These are phyloP conservation scores for Calocybe gangraenosa DNA, from an alignment of 768 basidiomycete genomes.

Conservation along the genomic window DNA sequence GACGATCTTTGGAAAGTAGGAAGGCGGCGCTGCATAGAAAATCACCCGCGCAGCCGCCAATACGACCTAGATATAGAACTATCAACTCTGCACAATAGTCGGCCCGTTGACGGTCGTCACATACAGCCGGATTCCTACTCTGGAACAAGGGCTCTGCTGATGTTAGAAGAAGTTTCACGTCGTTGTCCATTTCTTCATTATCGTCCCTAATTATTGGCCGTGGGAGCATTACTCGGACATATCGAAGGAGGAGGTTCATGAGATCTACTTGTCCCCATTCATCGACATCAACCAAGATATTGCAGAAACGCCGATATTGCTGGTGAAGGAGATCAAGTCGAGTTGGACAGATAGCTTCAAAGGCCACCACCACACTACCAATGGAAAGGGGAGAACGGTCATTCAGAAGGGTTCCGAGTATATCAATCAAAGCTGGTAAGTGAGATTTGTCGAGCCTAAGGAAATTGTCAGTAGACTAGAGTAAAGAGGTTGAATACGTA, in stretches of 20 bases:
- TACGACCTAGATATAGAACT: constrained; percentile 54
- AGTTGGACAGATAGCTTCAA: constrained; percentile 82
- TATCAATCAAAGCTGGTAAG: constrained; percentile 63
- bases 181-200: constrained; percentile 65
- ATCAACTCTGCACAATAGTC: neutral
- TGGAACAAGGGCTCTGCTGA: constrained; percentile 77
- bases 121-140: constrained; percentile 83
- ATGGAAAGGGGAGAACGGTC: constrained; percentile 86
- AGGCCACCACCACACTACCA: constrained; percentile 83
- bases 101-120: constrained; percentile 19
- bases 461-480: neutral
- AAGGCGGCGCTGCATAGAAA: constrained; percentile 67
- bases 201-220: constrained; percentile 42
- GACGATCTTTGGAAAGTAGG: constrained; percentile 52
- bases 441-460: constrained; percentile 72
- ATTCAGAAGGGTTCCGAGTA: constrained; percentile 59
- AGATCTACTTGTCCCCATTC: constrained; percentile 94
- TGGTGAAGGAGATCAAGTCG: constrained; percentile 84
- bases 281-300: constrained; percentile 83
- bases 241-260: constrained; percentile 73
- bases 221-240: constrained; percentile 80
- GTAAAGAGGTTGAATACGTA: constrained; percentile 13
- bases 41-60: constrained; percentile 69
- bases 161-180: constrained; percentile 70
- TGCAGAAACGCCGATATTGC: constrained; percentile 83